Evolutionary conservation across 441 rosid genomes (phyloP).

Genomic region (Gossypium aridum): DNA sequence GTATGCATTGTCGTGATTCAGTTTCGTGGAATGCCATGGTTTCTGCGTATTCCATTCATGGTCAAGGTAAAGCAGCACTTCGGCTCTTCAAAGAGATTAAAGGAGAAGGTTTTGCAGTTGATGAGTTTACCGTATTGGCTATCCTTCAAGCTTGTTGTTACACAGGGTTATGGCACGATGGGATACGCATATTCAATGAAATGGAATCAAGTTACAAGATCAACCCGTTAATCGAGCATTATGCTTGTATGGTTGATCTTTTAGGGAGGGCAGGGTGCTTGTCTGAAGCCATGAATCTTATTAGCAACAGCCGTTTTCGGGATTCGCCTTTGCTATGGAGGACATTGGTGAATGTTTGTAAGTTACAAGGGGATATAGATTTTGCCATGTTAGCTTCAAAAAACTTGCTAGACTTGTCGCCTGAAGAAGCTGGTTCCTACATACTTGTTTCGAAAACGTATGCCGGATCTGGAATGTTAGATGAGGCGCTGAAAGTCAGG

Average conservation of each 20-base stretch:
- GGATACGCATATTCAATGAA: slow-evolving; percentile 16
- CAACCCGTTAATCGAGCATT: slow-evolving; percentile 19
- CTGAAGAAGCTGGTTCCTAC: slow-evolving; percentile 21
- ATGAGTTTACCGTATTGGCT: slow-evolving; percentile 15
- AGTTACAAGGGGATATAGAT: slow-evolving; percentile 10
- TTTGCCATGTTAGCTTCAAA: slow-evolving; percentile 18
- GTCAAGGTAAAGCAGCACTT: slow-evolving; percentile 19
- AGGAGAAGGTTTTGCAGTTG: slow-evolving; percentile 10
- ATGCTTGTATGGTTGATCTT: slow-evolving; percentile 21
- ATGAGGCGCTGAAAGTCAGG: slow-evolving; percentile 20
- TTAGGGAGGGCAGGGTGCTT: slow-evolving; percentile 13
- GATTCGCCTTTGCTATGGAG: slow-evolving; percentile 20
- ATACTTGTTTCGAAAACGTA: slow-evolving; percentile 22
- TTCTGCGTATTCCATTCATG: slow-evolving; percentile 21
- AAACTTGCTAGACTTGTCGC: slow-evolving; percentile 19
- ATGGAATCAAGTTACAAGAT: slow-evolving; percentile 13
- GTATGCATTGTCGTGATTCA: slow-evolving; percentile 3
- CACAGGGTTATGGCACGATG: slow-evolving; percentile 19
- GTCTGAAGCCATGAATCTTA: slow-evolving; percentile 18
- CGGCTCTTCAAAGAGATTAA: slow-evolving; percentile 17
- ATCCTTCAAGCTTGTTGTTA: slow-evolving; percentile 24
- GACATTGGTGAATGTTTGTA: slow-evolving; percentile 16
- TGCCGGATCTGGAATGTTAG: slow-evolving; percentile 17
- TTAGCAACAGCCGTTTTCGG: slow-evolving; percentile 12
- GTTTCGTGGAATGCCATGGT: slow-evolving; percentile 27